Evolutionary conservation across 2,329 filamentous ascomycete species (phyloP).

Genomic region (Stromatinia cepivora): DNA sequence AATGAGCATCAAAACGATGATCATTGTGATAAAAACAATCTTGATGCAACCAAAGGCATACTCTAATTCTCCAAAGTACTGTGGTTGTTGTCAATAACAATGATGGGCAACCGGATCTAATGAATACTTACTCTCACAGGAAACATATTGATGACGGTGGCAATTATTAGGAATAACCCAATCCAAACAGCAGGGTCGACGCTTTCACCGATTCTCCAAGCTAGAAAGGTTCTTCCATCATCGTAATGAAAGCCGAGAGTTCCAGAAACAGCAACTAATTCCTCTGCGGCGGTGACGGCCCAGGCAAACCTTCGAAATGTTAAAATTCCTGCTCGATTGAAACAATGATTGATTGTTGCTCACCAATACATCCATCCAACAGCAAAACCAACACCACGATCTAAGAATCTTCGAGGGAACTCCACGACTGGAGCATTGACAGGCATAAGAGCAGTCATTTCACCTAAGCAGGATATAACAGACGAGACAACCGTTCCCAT

Average conservation of each 20-base stretch:
- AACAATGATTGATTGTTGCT: slow-evolving; percentile 1
- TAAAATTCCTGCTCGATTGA: not conserved
- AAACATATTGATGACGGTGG: slow-evolving; percentile 43
- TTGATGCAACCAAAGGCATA: slow-evolving; percentile 45
- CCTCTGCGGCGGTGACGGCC: slow-evolving; percentile 42
- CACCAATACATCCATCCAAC: slow-evolving; percentile 46
- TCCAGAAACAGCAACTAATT: slow-evolving; percentile 43
- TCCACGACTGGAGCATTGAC: slow-evolving; percentile 46
- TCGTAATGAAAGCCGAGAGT: slow-evolving; percentile 44
- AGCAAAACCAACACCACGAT: slow-evolving; percentile 44
- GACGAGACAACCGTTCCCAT: slow-evolving; percentile 48
- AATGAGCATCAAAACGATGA: slow-evolving; percentile 45
- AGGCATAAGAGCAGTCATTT: slow-evolving; percentile 46
- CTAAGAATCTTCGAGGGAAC: slow-evolving; percentile 44
- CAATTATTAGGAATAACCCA: slow-evolving; percentile 42
- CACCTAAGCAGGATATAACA: slow-evolving; percentile 47
- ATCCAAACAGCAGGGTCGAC: slow-evolving; percentile 45
- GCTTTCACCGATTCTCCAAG: slow-evolving; percentile 41
- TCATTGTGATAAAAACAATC: slow-evolving; percentile 42
- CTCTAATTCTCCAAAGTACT: slow-evolving; percentile 43
- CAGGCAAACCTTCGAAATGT: slow-evolving; percentile 43
- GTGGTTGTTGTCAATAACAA: not conserved
- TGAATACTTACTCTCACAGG: slow-evolving; percentile 42
- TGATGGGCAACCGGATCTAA: not conserved
- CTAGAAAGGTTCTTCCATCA: slow-evolving; percentile 41